These are phyloP conservation scores for Phytophthora cactorum DNA, from an alignment of 352 stramenopile species.

Conservation along the genomic window DNA sequence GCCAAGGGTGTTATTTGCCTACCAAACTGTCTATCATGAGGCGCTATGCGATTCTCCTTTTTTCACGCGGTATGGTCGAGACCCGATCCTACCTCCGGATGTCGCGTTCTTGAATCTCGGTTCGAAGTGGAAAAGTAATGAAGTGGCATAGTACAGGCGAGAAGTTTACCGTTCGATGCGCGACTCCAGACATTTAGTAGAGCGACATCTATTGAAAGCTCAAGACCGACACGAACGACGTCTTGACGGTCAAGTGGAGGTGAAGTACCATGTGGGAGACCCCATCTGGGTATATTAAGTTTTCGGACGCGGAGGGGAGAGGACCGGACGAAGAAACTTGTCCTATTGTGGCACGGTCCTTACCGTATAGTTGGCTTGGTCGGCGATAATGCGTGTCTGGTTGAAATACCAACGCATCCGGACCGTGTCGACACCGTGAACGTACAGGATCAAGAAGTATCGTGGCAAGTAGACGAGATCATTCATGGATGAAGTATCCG, in stretches of 20 bases:
- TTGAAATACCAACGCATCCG: neutral
- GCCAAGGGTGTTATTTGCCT: too few relatives aligned
- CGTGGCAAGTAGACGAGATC: neutral
- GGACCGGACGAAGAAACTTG: slow-evolving; percentile 10
- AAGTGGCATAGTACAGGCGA: neutral
- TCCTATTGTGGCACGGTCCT: slow-evolving; percentile 17
- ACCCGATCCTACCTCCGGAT: too few relatives aligned
- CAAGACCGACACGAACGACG: slow-evolving; percentile 8
- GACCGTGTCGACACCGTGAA: too few relatives aligned
- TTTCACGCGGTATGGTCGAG: too few relatives aligned
- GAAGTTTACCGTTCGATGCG: neutral
- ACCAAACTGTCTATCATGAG: too few relatives aligned
- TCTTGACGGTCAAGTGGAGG: neutral
- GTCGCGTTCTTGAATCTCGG: too few relatives aligned
- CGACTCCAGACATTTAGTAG: neutral
- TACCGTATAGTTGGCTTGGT: neutral
- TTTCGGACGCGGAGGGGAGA: slow-evolving; percentile 3
- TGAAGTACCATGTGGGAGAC: slow-evolving; percentile 8
- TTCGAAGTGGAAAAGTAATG: too few relatives aligned
- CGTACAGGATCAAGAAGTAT: neutral
- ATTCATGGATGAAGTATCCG: neutral
- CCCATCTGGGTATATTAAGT: slow-evolving; percentile 16
- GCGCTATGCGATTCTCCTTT: too few relatives aligned
- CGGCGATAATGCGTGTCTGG: neutral
- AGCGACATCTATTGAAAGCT: slow-evolving; percentile 9